phyloP scores from a whole-genome alignment of 2,329 filamentous ascomycete species.

The Cadophora gregata region DNA sequence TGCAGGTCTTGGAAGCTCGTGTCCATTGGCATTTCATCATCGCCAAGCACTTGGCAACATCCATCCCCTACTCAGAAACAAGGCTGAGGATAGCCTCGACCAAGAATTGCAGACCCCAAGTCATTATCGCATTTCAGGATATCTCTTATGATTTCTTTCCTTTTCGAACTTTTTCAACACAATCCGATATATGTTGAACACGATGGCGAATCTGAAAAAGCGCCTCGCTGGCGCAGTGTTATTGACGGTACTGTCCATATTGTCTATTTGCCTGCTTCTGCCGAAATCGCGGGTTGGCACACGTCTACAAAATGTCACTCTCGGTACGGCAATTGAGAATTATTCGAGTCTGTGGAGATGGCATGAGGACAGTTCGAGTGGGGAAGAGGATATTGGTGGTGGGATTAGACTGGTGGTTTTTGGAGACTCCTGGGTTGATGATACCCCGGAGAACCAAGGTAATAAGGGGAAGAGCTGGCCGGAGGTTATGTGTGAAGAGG shows the following conservation, averaged over 20 bases:
- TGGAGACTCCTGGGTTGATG: conserved; percentile 44
- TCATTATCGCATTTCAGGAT: background rate
- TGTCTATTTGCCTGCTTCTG: conserved; percentile 34
- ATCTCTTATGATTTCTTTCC: background rate
- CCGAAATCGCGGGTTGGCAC: conserved; percentile 28
- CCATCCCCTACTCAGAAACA: conserved; percentile 8
- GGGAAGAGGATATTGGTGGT: conserved; percentile 22
- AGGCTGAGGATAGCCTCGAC: conserved; percentile 14
- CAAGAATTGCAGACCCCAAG: background rate
- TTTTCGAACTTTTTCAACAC: background rate
- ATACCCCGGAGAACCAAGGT: conserved; percentile 25
- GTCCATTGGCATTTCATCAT: conserved; percentile 6
- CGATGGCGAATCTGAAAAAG: conserved; percentile 28
- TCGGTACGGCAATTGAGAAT: conserved; percentile 32
- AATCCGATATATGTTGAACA: background rate
- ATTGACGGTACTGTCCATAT: conserved; percentile 35
- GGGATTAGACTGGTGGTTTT: conserved; percentile 41
- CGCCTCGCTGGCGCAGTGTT: conserved; percentile 35
- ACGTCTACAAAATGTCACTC: conserved; percentile 34
- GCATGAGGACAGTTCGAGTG: conserved; percentile 20
- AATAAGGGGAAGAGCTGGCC: conserved; percentile 41
- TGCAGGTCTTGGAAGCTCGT: background rate
- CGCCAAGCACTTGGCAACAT: conserved; percentile 4
- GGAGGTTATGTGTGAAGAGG: conserved; percentile 41
- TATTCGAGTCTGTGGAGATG: conserved; percentile 35